Evolutionary conservation across 805 yeast genomes (phyloP), one percentile per base, ranked within the genome.

Genomic region (Teunomyces lycoperdinae): DNA sequence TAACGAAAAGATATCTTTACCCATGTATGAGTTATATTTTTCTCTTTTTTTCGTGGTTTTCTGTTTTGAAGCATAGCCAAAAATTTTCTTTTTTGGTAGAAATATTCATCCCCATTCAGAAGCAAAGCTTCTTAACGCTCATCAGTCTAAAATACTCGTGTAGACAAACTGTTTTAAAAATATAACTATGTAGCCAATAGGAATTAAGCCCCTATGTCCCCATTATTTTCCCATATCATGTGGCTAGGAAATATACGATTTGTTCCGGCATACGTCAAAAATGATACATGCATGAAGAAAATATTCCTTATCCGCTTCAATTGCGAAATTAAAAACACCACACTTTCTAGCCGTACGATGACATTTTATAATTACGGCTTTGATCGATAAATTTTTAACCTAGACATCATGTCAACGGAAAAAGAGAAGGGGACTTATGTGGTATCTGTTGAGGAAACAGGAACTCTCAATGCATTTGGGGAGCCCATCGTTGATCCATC

Each of bases 1-100:
- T 24, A 28, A 28, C 28, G 41, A 38, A 26, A 38, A 38, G 41
- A 38, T 38, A 26, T 38, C 41, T 26, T 38, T 38, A 38, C 41
- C 27, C 41, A 38, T 38, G 20, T 14, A 34, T 16, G 16, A 16
- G 11, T 35, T 6, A 4, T 10, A 13, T 4, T 35, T 35, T 35
- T 35, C 11, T 35, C 3, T 20, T 3, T 35, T 35, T 35, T 17
- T 35, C n/a, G n/a, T 7, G n/a, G n/a, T 9, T 13, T 16, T 16
- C 16, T 9, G 2, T 16, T 9, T 13, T 16, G 3, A 20, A 14
- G 11, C 8, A 17, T 20, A 35, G 14, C n/a, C 14, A 6, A 13
- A 10, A n/a, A n/a, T 13, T 31, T 5, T 31, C 33, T 1, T 9
- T 2, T 10, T 31, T 31, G 16, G 13, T 8, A 31, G 14, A 31